phyloP scores from a whole-genome alignment of 2,329 filamentous ascomycete species.

The Aspergillus sp. region DNA sequence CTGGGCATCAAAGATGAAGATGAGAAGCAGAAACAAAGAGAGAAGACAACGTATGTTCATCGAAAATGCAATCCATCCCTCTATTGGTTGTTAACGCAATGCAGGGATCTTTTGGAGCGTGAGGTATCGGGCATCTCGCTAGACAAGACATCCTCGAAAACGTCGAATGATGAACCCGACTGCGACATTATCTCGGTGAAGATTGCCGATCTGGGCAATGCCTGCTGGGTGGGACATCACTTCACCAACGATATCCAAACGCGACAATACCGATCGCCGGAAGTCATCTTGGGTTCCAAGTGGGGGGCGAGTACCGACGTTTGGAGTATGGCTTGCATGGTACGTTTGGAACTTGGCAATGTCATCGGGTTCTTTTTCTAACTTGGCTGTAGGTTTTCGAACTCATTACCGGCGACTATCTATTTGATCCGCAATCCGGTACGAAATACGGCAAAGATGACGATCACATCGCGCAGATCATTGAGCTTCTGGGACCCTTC shows the following conservation, averaged over 20 bases:
- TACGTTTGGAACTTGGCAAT: slow-evolving; percentile 47
- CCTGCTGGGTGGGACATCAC: slow-evolving; percentile 98
- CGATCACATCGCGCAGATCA: slow-evolving; percentile 98
- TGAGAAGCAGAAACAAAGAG: slow-evolving; percentile 72
- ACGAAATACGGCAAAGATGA: slow-evolving; percentile 99
- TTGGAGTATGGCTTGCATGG: slow-evolving; percentile 99
- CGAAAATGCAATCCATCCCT: neutral
- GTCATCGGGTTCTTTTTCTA: neutral
- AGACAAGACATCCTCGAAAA: slow-evolving; percentile 62
- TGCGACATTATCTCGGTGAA: slow-evolving; percentile 92
- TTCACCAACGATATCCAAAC: slow-evolving; percentile 99
- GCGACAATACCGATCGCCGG: slow-evolving; percentile 91
- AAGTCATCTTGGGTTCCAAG: slow-evolving; percentile 94
- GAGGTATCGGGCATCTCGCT: slow-evolving; percentile 95
- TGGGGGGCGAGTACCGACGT: slow-evolving; percentile 99
- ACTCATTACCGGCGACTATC: slow-evolving; percentile 94
- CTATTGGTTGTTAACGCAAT: slow-evolving; percentile 11
- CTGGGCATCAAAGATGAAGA: slow-evolving; percentile 59
- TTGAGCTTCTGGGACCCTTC: slow-evolving; percentile 90
- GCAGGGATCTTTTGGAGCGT: slow-evolving; percentile 80
- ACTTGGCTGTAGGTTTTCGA: slow-evolving; percentile 69
- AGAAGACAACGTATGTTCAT: slow-evolving; percentile 82
- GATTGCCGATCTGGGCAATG: slow-evolving; percentile 96
- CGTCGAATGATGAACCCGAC: slow-evolving; percentile 29
- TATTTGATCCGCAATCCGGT: slow-evolving; percentile 96